Evolutionary conservation across 352 stramenopile genomes (phyloP).

Genomic region (Phytopythium kandeliae): DNA sequence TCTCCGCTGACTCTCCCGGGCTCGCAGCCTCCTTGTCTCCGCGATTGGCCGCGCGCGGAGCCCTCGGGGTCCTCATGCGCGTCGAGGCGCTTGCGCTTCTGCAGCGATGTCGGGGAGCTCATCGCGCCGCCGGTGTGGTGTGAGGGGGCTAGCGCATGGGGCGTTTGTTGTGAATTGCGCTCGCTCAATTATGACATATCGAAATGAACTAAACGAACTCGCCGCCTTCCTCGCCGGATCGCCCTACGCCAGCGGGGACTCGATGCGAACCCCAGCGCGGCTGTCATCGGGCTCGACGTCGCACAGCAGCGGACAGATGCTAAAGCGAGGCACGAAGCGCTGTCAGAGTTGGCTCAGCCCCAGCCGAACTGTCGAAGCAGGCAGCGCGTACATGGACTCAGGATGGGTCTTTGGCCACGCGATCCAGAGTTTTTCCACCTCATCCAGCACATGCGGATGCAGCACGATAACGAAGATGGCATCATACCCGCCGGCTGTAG

Average conservation of each 20-base stretch:
- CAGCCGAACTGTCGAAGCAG: neutral
- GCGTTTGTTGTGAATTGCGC: neutral
- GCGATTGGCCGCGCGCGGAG: neutral
- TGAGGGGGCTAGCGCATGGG: no score
- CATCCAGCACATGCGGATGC: slow-evolving; percentile 39
- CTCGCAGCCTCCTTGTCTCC: neutral
- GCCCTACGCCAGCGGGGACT: neutral
- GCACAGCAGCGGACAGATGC: slow-evolving; percentile 67
- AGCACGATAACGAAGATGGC: slow-evolving; percentile 92
- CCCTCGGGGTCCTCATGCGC: neutral
- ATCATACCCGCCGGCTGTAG: slow-evolving; percentile 92
- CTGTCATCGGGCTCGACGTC: slow-evolving; percentile 22
- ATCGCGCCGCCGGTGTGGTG: no score
- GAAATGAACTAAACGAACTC: neutral
- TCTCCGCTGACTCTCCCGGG: no score
- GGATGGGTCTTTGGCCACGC: slow-evolving; percentile 48
- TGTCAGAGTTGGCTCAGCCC: neutral
- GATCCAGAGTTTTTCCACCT: slow-evolving; percentile 74
- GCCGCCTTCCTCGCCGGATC: no score
- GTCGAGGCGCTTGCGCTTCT: slow-evolving; percentile 5
- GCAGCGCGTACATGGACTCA: slow-evolving; percentile 31
- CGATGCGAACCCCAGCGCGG: slow-evolving; percentile 1
- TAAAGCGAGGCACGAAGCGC: slow-evolving; percentile 7
- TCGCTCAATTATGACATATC: neutral
- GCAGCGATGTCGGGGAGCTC: slow-evolving; percentile 1